These are phyloP conservation scores for Bacterosira constricta DNA, from an alignment of 108 stramenopile genomes.

Conservation along the genomic window DNA sequence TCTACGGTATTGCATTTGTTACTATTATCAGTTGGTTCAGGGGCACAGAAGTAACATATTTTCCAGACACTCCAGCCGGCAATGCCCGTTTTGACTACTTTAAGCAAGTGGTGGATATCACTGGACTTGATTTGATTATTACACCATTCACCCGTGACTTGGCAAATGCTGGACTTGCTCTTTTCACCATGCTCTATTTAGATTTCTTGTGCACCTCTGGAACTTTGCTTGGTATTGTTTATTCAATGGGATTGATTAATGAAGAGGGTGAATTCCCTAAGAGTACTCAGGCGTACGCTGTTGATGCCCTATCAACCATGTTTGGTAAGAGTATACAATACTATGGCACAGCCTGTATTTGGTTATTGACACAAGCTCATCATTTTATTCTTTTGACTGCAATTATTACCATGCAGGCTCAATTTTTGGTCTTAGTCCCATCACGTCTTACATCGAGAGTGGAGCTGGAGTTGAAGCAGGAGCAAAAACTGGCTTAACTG, in stretches of 20 bases:
- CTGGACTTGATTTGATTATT: slow-evolving; percentile 43
- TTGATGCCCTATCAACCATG: slow-evolving; percentile 70
- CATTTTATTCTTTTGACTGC: too few species aligned
- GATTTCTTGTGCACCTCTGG: slow-evolving; percentile 72
- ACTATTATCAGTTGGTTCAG: slow-evolving; percentile 69
- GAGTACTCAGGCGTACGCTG: slow-evolving; percentile 49
- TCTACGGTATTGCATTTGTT: slow-evolving; percentile 62
- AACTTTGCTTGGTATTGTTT: slow-evolving; percentile 50
- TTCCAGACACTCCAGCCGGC: slow-evolving; percentile 55
- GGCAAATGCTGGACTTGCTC: slow-evolving; percentile 44
- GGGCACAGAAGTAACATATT: slow-evolving; percentile 61
- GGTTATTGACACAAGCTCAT: too few species aligned
- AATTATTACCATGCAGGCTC: too few species aligned
- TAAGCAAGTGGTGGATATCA: slow-evolving; percentile 57
- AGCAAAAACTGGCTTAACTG: slow-evolving; percentile 62
- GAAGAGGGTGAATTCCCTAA: slow-evolving; percentile 71
- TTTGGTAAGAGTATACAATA: too few species aligned
- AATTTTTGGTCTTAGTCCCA: slow-evolving; percentile 63
- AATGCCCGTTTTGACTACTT: slow-evolving; percentile 67
- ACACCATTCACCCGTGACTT: slow-evolving; percentile 46
- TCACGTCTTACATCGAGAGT: slow-evolving; percentile 76
- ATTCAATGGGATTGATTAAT: slow-evolving; percentile 47
- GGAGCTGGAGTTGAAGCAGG: slow-evolving; percentile 75
- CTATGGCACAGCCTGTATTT: too few species aligned
- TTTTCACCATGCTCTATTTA: slow-evolving; percentile 61